Conservation (phyloP, 768 basidiomycete genomes). For the Pulveroboletus sp. region DNA sequence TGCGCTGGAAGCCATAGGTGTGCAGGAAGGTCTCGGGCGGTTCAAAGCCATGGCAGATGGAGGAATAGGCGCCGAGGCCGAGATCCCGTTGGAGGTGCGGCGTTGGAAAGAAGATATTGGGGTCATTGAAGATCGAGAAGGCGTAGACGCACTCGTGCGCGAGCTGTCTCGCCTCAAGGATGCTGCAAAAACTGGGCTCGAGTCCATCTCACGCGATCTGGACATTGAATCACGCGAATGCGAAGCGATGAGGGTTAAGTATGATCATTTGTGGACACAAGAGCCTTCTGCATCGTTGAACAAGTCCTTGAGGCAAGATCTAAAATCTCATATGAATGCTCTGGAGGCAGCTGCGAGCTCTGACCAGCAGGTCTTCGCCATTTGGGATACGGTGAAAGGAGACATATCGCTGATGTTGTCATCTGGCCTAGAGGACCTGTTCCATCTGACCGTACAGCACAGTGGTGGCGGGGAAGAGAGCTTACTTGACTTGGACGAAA, state of each 20-base stretch:
- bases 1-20: conserved; percentile 76
- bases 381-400: conserved; percentile 69
- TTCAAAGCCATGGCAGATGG: conserved; percentile 73
- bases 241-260: conserved; percentile 84
- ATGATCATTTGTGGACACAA: conserved; percentile 85
- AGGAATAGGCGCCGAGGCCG: conserved; percentile 57
- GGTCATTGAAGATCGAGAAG: conserved; percentile 64
- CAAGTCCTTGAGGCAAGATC: conserved; percentile 68
- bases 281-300: conserved; percentile 74
- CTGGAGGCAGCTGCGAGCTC: conserved; percentile 76
- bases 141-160: conserved; percentile 59
- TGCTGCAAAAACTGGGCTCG: conserved; percentile 57
- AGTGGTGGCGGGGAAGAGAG: conserved; percentile 38
- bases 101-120: conserved; percentile 74
- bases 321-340: conserved; percentile 70
- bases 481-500: conserved; percentile 75
- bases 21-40: conserved; percentile 66
- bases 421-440: conserved; percentile 60
- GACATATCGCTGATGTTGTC: conserved; percentile 67
- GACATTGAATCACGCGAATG: conserved; percentile 86
- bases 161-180: conserved; percentile 60
- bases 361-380: conserved; percentile 66
- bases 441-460: conserved; percentile 48
- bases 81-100: conserved; percentile 68
- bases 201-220: conserved; percentile 59